Base-by-base conservation (phyloP, 306 rosid genomes). In the Vigna unguiculata region DNA sequence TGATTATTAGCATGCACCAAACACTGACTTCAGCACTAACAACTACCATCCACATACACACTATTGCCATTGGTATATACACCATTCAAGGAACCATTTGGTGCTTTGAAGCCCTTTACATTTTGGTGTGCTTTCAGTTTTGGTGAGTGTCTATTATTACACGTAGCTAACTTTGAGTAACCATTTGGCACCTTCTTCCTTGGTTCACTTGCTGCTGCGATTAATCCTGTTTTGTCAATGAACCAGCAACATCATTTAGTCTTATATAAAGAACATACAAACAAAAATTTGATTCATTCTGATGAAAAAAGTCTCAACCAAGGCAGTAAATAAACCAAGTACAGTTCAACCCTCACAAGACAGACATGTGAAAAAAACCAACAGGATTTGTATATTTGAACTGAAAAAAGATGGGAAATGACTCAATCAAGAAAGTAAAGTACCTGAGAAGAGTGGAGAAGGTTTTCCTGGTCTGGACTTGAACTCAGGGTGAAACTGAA, bases 391-490 rank as follows among this genome's bases (percentile, higher is more conserved):
- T 45, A 41, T 47, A 61, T 63, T 69, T 60, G 22, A 66, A 69
- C 45, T 28, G 24, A 22, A 17, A n/a, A 49, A 65, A 51, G 43
- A 9, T 60, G 14, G 19, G 43, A 20, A 36, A 13, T 40, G 63
- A 58, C 19, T 54, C 40, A 45, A 48, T 54, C 40, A 45, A 48
- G 25, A 54, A 71, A 69, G 47, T 87, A 34, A 34, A 6, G 40
- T 34, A 92, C 97, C 97, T 72, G 88, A 83, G 80, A 92, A 92
- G 61, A 83, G 81, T 3, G 93, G 90, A 75, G 97, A 88, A 55
- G 97, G 93, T 77, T 87, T 90, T 53, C 97, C 97, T 4, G 97
- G 97, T 86, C 97, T 85, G 49, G 97, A 92, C 78, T 87, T 92
- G 80, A 86, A 92, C 80, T 92, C 97, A 0, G 97, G 97, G 84